A percentile compares a stretch with the other conserved stretches of the same genome.
Conservation (phyloP, 495 filamentous ascomycete species). For the Bathelium albidoporum region DNA sequence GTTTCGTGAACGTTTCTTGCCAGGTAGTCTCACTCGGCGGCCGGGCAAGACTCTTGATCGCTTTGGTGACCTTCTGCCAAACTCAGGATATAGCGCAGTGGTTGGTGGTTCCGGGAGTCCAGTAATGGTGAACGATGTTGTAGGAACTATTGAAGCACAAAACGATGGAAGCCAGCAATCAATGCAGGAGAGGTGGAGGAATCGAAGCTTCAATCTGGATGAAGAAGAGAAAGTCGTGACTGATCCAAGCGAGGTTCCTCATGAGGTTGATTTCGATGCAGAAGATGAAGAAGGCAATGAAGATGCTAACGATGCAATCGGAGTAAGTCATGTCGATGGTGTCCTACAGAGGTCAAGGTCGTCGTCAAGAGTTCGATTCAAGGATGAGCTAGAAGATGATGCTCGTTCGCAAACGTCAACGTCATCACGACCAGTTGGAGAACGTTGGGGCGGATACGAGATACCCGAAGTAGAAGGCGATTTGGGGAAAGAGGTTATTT, state of each 20-base stretch:
- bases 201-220: conserved; percentile 67
- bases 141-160: conserved; percentile 34
- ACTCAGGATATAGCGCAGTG: conserved; percentile 11
- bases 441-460: conserved; percentile 75
- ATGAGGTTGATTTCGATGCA: conserved; percentile 34
- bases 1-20: conserved; percentile 24
- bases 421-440: conserved; percentile 59
- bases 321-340: conserved; percentile 12
- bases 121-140: conserved; percentile 22
- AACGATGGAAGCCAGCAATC: conserved; percentile 39
- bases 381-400: conserved; percentile 66
- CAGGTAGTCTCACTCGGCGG: conserved; percentile 9
- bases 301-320: conserved; percentile 16
- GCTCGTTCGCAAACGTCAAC: conserved; percentile 68
- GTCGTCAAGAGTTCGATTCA: conserved; percentile 75
- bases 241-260: conserved; percentile 46
- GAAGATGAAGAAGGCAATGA: conserved; percentile 40
- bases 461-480: conserved; percentile 72
- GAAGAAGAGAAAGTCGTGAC: conserved; percentile 59
- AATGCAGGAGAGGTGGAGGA: conserved; percentile 61
- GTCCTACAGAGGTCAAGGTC: conserved; percentile 59
- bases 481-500: conserved; percentile 77
- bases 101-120: conserved; percentile 11
- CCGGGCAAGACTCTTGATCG: conserved; percentile 11
- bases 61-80: conserved; percentile 13